These are phyloP conservation scores for Pinus taeda DNA, from an alignment of 75 land plant species.

Conservation along the genomic window DNA sequence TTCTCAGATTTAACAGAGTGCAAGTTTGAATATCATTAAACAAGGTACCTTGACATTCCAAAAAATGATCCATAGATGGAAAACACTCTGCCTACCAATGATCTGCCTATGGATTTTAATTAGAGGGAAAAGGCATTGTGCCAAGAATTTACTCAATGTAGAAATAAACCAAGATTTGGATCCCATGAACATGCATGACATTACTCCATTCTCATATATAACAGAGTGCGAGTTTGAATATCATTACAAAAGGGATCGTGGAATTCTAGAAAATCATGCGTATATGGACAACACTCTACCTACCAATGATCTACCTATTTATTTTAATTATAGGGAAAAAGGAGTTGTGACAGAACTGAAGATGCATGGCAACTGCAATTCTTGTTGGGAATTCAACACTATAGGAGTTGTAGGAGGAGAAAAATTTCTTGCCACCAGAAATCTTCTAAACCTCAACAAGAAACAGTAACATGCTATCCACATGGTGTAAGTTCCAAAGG, in stretches of 20 bases:
- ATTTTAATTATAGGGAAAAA: constrained; percentile 39
- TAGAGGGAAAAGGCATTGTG: constrained; percentile 46
- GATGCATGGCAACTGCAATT: constrained; percentile 44
- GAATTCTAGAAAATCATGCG: background rate
- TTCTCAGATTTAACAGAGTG: constrained; percentile 42
- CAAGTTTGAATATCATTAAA: constrained; percentile 29
- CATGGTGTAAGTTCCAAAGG: too few species aligned
- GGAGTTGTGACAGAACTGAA: constrained; percentile 46
- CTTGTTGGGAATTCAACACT: constrained; percentile 60
- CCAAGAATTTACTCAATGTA: background rate
- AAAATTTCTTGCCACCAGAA: constrained; percentile 38
- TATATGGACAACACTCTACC: constrained; percentile 30
- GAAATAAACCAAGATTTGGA: constrained; percentile 9
- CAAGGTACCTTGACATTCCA: constrained; percentile 14
- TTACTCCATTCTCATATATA: constrained; percentile 47
- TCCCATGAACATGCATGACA: constrained; percentile 35
- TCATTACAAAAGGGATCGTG: constrained; percentile 24
- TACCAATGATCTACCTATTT: constrained; percentile 26
- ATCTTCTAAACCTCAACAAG: constrained; percentile 30
- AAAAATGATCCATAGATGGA: background rate
- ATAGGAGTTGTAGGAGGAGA: constrained; percentile 56
- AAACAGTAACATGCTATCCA: too few species aligned
- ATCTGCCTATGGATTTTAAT: constrained; percentile 35
- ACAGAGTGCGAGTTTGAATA: constrained; percentile 31
- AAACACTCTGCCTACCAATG: constrained; percentile 29